Conservation (phyloP, 2,329 filamentous ascomycete species). For the Alternaria panax region DNA sequence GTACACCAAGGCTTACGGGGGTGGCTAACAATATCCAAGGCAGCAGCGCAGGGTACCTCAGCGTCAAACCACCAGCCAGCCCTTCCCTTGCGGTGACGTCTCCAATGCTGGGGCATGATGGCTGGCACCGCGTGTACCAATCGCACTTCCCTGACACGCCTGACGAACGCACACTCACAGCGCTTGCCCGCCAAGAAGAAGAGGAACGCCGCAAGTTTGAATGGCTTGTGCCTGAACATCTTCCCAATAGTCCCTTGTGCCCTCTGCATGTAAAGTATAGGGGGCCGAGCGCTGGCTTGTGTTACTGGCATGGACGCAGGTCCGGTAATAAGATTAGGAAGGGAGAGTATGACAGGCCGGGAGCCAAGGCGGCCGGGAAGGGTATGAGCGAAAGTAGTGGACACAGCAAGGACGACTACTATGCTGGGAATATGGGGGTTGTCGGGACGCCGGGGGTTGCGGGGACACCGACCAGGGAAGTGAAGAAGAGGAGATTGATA, state of each 20-base stretch:
- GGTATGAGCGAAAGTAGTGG: slow-evolving; percentile 2
- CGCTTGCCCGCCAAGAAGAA: slow-evolving; percentile 20
- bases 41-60: slow-evolving; percentile 13
- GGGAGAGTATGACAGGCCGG: slow-evolving; percentile 15
- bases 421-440: not conserved
- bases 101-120: slow-evolving; percentile 16
- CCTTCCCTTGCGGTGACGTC: not conserved
- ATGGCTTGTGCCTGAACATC: slow-evolving; percentile 54
- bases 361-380: slow-evolving; percentile 1
- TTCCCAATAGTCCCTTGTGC: slow-evolving; percentile 54
- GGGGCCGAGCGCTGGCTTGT: slow-evolving; percentile 50
- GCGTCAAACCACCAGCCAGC: slow-evolving; percentile 12
- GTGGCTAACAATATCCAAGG: not conserved
- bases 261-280: slow-evolving; percentile 52
- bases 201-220: slow-evolving; percentile 47
- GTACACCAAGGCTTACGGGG: slow-evolving; percentile 7
- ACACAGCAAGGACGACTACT: not conserved
- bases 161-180: slow-evolving; percentile 14
- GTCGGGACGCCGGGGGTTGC: not conserved
- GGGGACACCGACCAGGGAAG: slow-evolving; percentile 3
- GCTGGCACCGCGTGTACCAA: slow-evolving; percentile 24
- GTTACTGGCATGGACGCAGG: slow-evolving; percentile 51
- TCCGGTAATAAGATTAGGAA: slow-evolving; percentile 37
- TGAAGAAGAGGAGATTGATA: slow-evolving; percentile 26
- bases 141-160: slow-evolving; percentile 1